These are phyloP conservation scores for Acanthamoeba triangularis DNA, from an alignment of 208 protist species.

Conservation along the genomic window DNA sequence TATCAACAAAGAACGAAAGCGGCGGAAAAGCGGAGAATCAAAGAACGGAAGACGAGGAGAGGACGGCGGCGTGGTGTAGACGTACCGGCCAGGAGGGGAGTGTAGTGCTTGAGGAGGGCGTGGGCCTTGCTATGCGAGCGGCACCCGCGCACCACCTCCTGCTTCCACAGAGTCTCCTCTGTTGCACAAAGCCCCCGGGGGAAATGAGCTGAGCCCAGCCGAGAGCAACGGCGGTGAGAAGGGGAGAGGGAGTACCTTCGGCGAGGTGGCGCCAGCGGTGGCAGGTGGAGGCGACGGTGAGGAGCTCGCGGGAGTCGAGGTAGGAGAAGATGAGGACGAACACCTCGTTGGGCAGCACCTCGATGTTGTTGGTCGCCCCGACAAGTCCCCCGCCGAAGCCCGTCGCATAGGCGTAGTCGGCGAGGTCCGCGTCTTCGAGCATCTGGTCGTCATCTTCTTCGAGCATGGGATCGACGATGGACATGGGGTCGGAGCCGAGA, in stretches of 20 bases:
- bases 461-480: background rate
- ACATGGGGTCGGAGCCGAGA: background rate
- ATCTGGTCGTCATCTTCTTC: background rate
- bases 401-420: slow-evolving; percentile 14
- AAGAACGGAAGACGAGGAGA: background rate
- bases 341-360: slow-evolving; percentile 65
- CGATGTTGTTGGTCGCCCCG: background rate
- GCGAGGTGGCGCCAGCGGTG: slow-evolving; percentile 53
- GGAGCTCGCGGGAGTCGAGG: slow-evolving; percentile 34
- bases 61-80: background rate
- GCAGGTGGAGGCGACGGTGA: slow-evolving; percentile 39
- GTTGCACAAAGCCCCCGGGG: background rate
- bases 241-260: background rate
- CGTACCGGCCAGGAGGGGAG: slow-evolving; percentile 1
- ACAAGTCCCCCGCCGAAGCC: background rate
- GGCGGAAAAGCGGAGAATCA: background rate
- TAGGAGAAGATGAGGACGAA: slow-evolving; percentile 72
- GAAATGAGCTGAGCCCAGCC: background rate
- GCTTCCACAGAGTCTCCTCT: slow-evolving; percentile 71
- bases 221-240: background rate
- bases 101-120: slow-evolving; percentile 41
- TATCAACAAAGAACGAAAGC: background rate
- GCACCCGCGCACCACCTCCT: slow-evolving; percentile 54
- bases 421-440: background rate
- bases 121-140: slow-evolving; percentile 1